These are phyloP conservation scores for Lasiodiplodia hormozganensis DNA, from an alignment of 2,329 filamentous ascomycete species.

Conservation along the genomic window DNA sequence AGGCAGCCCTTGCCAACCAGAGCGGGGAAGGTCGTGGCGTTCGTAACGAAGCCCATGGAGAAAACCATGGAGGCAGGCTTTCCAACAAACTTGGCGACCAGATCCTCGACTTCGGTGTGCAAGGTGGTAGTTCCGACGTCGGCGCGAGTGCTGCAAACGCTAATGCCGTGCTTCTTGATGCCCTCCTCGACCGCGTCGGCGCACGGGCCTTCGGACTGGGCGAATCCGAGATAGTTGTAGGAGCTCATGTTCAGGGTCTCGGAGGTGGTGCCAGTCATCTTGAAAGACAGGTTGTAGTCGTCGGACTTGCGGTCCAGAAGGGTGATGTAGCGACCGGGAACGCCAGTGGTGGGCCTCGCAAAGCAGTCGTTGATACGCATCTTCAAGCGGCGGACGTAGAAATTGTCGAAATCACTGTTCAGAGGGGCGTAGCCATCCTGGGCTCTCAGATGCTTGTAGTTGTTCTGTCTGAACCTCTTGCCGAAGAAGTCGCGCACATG, in stretches of 20 bases:
- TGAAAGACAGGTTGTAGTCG: slow-evolving; percentile 90
- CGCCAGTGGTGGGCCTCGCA: slow-evolving; percentile 87
- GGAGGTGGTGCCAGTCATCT: slow-evolving; percentile 86
- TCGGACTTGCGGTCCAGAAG: slow-evolving; percentile 88
- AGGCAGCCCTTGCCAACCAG: slow-evolving; percentile 91
- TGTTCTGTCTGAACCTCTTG: slow-evolving; percentile 87
- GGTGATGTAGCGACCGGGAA: slow-evolving; percentile 92
- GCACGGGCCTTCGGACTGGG: slow-evolving; percentile 95
- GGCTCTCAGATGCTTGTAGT: slow-evolving; percentile 83
- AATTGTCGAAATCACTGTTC: slow-evolving; percentile 98
- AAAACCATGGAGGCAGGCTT: slow-evolving; percentile 96
- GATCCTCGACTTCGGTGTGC: slow-evolving; percentile 84
- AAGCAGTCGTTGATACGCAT: slow-evolving; percentile 97
- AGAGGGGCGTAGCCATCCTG: slow-evolving; percentile 91
- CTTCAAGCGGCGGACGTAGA: slow-evolving; percentile 93
- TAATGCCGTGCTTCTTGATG: slow-evolving; percentile 85
- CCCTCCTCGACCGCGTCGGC: slow-evolving; percentile 90
- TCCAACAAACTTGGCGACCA: slow-evolving; percentile 89
- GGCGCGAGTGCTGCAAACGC: slow-evolving; percentile 78
- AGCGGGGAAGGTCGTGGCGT: slow-evolving; percentile 89
- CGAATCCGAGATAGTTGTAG: slow-evolving; percentile 99
- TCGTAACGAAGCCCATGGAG: slow-evolving; percentile 98
- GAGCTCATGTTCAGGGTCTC: slow-evolving; percentile 99
- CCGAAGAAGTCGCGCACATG: slow-evolving; percentile 98
- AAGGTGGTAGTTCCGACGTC: slow-evolving; percentile 90